Percentiles rank a stretch among this genome's conserved stretches.
Evolutionary conservation across 2,329 filamentous ascomycete species (phyloP).

Genomic region (Bipolaris gigantea): DNA sequence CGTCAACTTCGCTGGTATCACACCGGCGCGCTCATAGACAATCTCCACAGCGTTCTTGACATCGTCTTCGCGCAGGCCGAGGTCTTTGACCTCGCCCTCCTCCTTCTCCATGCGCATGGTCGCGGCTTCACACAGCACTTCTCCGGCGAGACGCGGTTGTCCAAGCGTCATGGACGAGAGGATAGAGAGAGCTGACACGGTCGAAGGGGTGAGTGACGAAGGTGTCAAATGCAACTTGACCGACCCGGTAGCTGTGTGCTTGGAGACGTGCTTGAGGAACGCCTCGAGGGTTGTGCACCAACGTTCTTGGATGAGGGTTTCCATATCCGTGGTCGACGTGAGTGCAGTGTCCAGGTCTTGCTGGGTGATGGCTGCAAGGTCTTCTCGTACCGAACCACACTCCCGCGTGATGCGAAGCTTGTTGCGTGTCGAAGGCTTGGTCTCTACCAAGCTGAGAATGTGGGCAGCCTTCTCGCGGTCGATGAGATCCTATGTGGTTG

Average conservation of each 20-base stretch:
- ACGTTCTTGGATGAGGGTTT: constrained; percentile 2
- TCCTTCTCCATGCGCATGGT: constrained; percentile 5
- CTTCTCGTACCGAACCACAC: constrained; percentile 4
- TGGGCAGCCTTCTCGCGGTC: constrained; percentile 15
- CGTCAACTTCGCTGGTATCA: constrained; percentile 7
- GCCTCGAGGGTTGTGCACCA: constrained; percentile 6
- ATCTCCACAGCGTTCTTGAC: constrained; percentile 10
- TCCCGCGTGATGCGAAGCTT: constrained; percentile 13
- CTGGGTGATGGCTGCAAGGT: not conserved
- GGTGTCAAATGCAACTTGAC: not conserved
- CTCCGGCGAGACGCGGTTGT: constrained; percentile 3
- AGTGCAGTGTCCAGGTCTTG: not conserved
- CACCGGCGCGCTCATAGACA: constrained; percentile 14
- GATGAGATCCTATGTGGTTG: constrained; percentile 3
- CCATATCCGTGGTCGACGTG: not conserved
- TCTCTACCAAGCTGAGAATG: constrained; percentile 7
- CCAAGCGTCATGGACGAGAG: constrained; percentile 13
- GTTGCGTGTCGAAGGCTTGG: constrained; percentile 11
- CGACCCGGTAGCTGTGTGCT: not conserved
- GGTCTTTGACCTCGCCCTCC: not conserved
- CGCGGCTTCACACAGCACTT: constrained; percentile 8
- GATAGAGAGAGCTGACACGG: not conserved
- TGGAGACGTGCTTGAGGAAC: not conserved
- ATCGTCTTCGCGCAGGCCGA: constrained; percentile 3
- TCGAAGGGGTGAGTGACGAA: not conserved